Percentiles rank a stretch among this genome's conserved stretches.
These are phyloP conservation scores for Aspergillus candidus DNA, from an alignment of 2,329 filamentous ascomycete species.

Conservation along the genomic window DNA sequence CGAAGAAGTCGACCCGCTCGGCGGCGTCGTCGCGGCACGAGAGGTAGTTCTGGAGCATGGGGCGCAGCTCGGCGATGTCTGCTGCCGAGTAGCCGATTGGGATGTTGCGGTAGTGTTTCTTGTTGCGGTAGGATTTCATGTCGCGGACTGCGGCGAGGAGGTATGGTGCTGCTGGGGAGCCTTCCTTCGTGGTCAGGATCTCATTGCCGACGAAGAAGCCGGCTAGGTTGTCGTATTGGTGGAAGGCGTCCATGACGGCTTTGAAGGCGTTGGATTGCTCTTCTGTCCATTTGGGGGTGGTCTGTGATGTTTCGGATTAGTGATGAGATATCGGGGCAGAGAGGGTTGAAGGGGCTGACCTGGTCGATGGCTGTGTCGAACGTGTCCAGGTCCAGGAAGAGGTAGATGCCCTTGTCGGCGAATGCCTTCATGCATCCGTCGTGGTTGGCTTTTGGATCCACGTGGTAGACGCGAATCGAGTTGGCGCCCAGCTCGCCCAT, in stretches of 20 bases:
- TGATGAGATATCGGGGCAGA: slow-evolving; percentile 2
- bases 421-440: slow-evolving; percentile 75
- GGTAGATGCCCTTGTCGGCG: slow-evolving; percentile 72
- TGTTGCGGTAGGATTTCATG: slow-evolving; percentile 72
- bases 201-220: slow-evolving; percentile 89
- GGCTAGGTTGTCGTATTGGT: slow-evolving; percentile 69
- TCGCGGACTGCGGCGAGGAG: slow-evolving; percentile 77
- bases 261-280: slow-evolving; percentile 63
- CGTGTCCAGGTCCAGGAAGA: slow-evolving; percentile 70
- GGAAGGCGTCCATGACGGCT: slow-evolving; percentile 70
- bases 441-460: slow-evolving; percentile 66
- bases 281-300: slow-evolving; percentile 63
- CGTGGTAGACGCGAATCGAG: slow-evolving; percentile 81
- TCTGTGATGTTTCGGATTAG: slow-evolving; percentile 32
- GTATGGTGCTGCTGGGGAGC: slow-evolving; percentile 66
- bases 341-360: slow-evolving; percentile 21
- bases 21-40: slow-evolving; percentile 64
- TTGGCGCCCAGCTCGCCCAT: slow-evolving; percentile 80
- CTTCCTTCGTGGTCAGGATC: slow-evolving; percentile 52
- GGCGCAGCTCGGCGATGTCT: slow-evolving; percentile 66
- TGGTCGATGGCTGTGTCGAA: slow-evolving; percentile 41
- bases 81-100: slow-evolving; percentile 84
- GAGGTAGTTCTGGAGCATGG: slow-evolving; percentile 66
- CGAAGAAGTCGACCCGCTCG: slow-evolving; percentile 75
- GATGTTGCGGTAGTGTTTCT: slow-evolving; percentile 71